These are phyloP conservation scores for Carex littledalei DNA, from an alignment of 176 grass and related monocot species.

Conservation along the genomic window DNA sequence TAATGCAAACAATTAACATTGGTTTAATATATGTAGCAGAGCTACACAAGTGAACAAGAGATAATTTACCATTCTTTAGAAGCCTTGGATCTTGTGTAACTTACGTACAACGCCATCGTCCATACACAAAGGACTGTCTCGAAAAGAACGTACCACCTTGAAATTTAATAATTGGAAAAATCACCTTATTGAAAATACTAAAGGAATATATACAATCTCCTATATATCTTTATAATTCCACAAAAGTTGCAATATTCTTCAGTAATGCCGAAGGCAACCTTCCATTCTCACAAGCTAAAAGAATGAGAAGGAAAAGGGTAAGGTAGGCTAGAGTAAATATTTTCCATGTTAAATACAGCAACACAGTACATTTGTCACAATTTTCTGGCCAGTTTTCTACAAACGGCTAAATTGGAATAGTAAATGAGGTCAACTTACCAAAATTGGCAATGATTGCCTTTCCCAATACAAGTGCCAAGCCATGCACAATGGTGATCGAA, in stretches of 20 bases:
- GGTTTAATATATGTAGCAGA: background rate
- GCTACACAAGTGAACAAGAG: background rate
- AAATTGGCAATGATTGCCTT: slow-evolving; percentile 39
- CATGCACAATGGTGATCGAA: slow-evolving; percentile 53
- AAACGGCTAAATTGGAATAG: background rate
- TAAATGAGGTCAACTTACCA: slow-evolving; percentile 30
- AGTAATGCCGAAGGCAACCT: background rate
- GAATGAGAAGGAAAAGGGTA: background rate
- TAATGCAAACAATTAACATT: background rate
- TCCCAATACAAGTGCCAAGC: slow-evolving; percentile 49
- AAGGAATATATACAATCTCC: background rate
- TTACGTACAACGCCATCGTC: slow-evolving; percentile 29
- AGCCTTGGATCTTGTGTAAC: slow-evolving; percentile 25
- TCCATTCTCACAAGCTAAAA: background rate
- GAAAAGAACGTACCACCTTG: slow-evolving; percentile 40
- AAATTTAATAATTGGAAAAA: slow-evolving; percentile 3
- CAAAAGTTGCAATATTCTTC: background rate
- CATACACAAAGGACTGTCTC: slow-evolving; percentile 34
- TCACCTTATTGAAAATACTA: background rate
- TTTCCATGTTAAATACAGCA: background rate
- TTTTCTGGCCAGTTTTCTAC: background rate
- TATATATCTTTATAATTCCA: background rate
- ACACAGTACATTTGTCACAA: background rate
- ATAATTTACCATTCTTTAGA: slow-evolving; percentile 35
- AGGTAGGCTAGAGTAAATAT: background rate